These are phyloP conservation scores for Mytilinidion resinicola DNA, from an alignment of 495 filamentous ascomycete species.

Conservation along the genomic window DNA sequence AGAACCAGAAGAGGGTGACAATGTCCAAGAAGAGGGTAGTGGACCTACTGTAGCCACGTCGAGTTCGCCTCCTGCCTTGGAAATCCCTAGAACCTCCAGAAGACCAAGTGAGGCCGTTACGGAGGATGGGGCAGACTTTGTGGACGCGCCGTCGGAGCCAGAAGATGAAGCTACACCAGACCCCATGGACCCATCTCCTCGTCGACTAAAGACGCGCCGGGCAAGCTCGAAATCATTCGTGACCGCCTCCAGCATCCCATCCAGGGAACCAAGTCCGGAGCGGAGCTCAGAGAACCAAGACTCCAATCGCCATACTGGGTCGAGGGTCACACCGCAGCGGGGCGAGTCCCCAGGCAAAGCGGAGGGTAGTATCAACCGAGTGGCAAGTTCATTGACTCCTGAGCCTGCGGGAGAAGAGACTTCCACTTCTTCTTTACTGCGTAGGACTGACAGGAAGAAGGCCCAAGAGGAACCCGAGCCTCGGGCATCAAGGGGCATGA, in stretches of 20 bases:
- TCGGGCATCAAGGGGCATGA: conserved; percentile 8
- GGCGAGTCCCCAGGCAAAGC: conserved; percentile 10
- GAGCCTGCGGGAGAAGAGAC: conserved; percentile 21
- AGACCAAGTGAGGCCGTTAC: conserved; percentile 7
- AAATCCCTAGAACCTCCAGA: conserved; percentile 12
- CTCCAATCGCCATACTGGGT: not conserved
- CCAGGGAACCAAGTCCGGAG: not conserved
- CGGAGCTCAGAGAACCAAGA: not conserved
- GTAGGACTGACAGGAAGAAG: conserved; percentile 21
- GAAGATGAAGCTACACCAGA: conserved; percentile 5
- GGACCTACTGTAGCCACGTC: not conserved
- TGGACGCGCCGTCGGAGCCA: conserved; percentile 24
- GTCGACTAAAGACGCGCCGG: conserved; percentile 3
- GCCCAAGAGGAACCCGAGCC: conserved; percentile 1
- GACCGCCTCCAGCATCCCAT: conserved; percentile 4
- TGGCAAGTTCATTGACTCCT: conserved; percentile 12
- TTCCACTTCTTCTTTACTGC: conserved; percentile 25
- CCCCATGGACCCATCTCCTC: not conserved
- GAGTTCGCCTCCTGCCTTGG: conserved; percentile 1
- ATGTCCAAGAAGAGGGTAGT: not conserved
- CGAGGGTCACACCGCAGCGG: not conserved
- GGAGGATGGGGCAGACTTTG: conserved; percentile 13
- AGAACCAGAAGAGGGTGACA: conserved; percentile 12
- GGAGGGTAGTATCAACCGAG: conserved; percentile 20
- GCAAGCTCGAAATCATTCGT: conserved; percentile 21